These are phyloP conservation scores for Hypomontagnella monticulosa DNA, from an alignment of 495 filamentous ascomycete species.

Conservation along the genomic window DNA sequence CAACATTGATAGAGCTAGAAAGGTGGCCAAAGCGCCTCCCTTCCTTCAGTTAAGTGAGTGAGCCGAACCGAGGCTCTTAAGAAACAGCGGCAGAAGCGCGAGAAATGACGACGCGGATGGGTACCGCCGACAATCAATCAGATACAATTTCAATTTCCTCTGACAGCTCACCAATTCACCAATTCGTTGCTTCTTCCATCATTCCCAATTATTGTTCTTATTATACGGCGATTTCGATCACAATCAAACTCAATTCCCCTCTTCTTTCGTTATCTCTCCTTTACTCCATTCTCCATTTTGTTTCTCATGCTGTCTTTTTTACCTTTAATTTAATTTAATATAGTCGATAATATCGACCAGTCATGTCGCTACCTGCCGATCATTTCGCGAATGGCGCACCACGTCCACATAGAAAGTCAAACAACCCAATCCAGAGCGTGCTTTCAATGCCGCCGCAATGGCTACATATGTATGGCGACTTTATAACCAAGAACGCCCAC, in stretches of 20 bases:
- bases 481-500: conserved; percentile 92
- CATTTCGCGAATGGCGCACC: conserved; percentile 28
- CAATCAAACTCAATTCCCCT: not conserved
- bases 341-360: not conserved
- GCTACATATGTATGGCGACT: conserved; percentile 84
- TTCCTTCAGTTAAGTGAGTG: not conserved
- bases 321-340: conserved; percentile 14
- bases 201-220: not conserved
- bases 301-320: conserved; percentile 11
- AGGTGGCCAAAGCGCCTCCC: too few relatives aligned
- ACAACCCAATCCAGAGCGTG: conserved; percentile 34
- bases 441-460: conserved; percentile 72
- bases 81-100: conserved; percentile 8
- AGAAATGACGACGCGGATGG: conserved; percentile 23
- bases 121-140: conserved; percentile 4
- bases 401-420: conserved; percentile 33
- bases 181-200: not conserved
- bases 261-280: not conserved
- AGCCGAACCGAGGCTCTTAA: conserved; percentile 31
- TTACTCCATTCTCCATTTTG: conserved; percentile 3
- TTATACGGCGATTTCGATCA: not conserved
- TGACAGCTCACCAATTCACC: conserved; percentile 13
- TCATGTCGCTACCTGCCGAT: conserved; percentile 40
- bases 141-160: not conserved
- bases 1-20: too few relatives aligned